Evolutionary conservation across 2,329 filamentous ascomycete genomes (phyloP), one percentile per base, ranked within the genome.

Genomic region (Colletotrichum costaricense): DNA sequence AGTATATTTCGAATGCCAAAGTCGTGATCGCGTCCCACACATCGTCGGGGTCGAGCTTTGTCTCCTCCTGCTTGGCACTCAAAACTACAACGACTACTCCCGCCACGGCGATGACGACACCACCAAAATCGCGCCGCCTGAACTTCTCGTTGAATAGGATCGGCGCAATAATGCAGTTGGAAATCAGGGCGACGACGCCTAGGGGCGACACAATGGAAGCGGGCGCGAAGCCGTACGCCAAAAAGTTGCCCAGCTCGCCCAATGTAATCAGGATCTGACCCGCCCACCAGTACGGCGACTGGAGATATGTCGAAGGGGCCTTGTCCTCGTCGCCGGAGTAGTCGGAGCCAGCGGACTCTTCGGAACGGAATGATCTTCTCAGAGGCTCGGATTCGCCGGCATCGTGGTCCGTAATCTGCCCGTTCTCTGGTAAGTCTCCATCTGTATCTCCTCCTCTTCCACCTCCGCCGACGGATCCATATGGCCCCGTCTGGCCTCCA

Each of bases 191-290:
- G 14, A 99, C 97, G n/a, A 99, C 97, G 11, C 97, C 97, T 6
- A 99, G 87, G 0, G 97, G 97, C 42, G 95, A 98, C 55, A 99
- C 97, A 78, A 99, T 98, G 16, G 97, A 98, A 8, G 97, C 97
- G 4, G 97, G 97, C 35, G 97, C 97, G 81, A 99, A 99, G 28
- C 97, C 97, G 80, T 99, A 99, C 0, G 97, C 97, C 75, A 99
- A 86, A 80, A 99, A 99, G 82, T 99, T 99, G 64, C 97, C 97
- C 80, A 94, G 93, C 85, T 99, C 97, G 70, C 97, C 97, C 28
- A 98, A 85, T 0, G 93, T 95, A 90, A 99, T 99, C 73, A 99
- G 88, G 19, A 97, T 89, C 76, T 98, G 96, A 24, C 97, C 97
- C 38, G 92, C 85, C 97, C 97, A 99, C 97, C 97, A 99, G 80